Evolutionary conservation across 371 early-diverging fungal species (phyloP).

Genomic region (Circinella umbellata): DNA sequence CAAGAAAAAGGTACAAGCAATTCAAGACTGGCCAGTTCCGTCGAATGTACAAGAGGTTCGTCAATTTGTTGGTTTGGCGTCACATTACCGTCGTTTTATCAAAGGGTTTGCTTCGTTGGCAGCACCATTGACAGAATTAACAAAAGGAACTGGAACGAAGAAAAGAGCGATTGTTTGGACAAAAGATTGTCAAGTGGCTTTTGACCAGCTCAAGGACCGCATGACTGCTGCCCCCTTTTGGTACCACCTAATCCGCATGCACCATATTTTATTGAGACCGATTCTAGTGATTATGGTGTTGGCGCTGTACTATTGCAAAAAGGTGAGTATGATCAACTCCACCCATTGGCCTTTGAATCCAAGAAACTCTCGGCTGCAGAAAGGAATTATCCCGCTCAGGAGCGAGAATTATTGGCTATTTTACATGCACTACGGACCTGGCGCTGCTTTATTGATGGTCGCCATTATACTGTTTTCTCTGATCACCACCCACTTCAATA

Average conservation of each 20-base stretch:
- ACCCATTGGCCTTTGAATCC: slow-evolving; percentile 39
- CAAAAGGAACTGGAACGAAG: slow-evolving; percentile 28
- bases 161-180: slow-evolving; percentile 29
- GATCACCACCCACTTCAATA: slow-evolving; percentile 35
- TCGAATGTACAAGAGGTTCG: slow-evolving; percentile 38
- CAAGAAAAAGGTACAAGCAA: slow-evolving; percentile 13
- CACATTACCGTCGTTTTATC: slow-evolving; percentile 43
- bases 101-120: slow-evolving; percentile 35
- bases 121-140: slow-evolving; percentile 43
- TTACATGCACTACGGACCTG: slow-evolving; percentile 33
- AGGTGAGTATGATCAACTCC: slow-evolving; percentile 21
- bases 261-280: slow-evolving; percentile 13
- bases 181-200: slow-evolving; percentile 21
- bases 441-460: slow-evolving; percentile 36
- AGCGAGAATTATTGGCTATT: slow-evolving; percentile 45
- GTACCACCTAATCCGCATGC: slow-evolving; percentile 28
- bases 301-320: slow-evolving; percentile 44
- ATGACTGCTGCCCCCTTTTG: slow-evolving; percentile 27
- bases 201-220: slow-evolving; percentile 24
- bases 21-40: slow-evolving; percentile 42
- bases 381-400: slow-evolving; percentile 33
- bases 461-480: slow-evolving; percentile 22
- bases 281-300: neutral
- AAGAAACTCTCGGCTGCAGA: slow-evolving; percentile 35
- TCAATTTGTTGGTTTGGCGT: slow-evolving; percentile 34